Conservation (phyloP, 768 basidiomycete genomes). For the Auricularia auricula-judae region DNA sequence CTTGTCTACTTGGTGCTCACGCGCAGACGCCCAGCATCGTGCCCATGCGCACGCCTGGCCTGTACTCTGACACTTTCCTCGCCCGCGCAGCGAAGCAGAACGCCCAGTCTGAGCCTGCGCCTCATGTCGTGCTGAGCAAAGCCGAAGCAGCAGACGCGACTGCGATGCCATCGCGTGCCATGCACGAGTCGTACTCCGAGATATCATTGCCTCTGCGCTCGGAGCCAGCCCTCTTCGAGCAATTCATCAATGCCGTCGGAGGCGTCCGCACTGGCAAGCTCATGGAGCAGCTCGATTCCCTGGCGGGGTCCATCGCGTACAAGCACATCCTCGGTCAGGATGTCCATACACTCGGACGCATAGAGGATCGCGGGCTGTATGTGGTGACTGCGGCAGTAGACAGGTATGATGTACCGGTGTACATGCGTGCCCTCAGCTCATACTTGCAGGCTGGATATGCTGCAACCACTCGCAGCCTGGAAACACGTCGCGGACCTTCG, state of each 20-base stretch:
- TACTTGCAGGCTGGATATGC: constrained; percentile 49
- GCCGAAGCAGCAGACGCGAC: background rate
- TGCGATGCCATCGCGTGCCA: constrained; percentile 34
- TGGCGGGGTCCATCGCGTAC: constrained; percentile 79
- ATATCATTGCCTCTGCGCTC: constrained; percentile 53
- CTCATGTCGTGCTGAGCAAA: background rate
- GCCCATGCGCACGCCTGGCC: constrained; percentile 38
- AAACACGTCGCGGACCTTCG: constrained; percentile 55
- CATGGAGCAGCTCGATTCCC: constrained; percentile 72
- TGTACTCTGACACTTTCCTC: constrained; percentile 52
- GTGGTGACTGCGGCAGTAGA: constrained; percentile 80
- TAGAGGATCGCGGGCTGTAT: constrained; percentile 61
- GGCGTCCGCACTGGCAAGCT: constrained; percentile 63
- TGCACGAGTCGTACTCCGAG: constrained; percentile 67
- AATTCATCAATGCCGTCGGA: constrained; percentile 60
- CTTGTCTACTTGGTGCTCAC: constrained; percentile 5
- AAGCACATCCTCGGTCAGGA: constrained; percentile 67
- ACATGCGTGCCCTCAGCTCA: background rate
- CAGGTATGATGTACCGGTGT: constrained; percentile 29
- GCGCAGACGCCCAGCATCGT: constrained; percentile 30
- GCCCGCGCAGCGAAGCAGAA: constrained; percentile 2
- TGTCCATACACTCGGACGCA: constrained; percentile 40
- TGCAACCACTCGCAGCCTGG: constrained; percentile 31
- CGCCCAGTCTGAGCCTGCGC: background rate
- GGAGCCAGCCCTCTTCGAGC: constrained; percentile 45